Base-by-base conservation (phyloP, 2,329 filamentous ascomycete species). In the Paraphaeosphaeria minitans region DNA sequence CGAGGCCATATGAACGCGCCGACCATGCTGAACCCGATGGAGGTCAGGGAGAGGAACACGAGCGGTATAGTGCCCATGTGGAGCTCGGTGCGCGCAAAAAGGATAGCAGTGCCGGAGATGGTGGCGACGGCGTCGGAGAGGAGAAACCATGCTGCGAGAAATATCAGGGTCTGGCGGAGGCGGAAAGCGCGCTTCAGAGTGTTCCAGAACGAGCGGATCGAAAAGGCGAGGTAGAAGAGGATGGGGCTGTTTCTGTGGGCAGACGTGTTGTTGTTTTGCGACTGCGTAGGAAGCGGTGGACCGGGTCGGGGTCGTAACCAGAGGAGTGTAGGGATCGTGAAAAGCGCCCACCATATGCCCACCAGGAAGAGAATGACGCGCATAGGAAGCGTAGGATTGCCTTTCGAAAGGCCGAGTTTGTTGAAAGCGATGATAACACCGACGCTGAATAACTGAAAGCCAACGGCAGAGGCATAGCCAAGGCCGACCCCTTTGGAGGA, bases 121-220 rank as follows among this genome's bases (percentile, higher is more conserved):
- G 94, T 97, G 2, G 94, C 94, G 60, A 97, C 91, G 24, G 92
- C 92, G 70, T 98, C 94, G 2, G 92, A 96, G 2, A 97, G 84
- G 14, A 97, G 83, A 71, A 98, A 97, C 94, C 94, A 98, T 6
- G 90, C 90, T 3, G 84, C 83, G 10, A 97, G 83, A 72, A 93
- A 94, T 4, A 92, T 78, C 48, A 89, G 79, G n/a, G 91, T 88
- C 67, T 94, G 90, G 4, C 85, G 77, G 2, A 93, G 82, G 14
- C 85, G 84, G 16, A 87, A 79, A 1, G 93, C 93, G 39, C 90
- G 83, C 66, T 86, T 84, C 2, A 93, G 79, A 0, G 93, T 97
- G 56, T 86, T 86, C 73, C 89, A 95, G 4, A 97, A 84, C 1
- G 91, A 92, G 46, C 85, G 86, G 89, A 94, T 96, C 0, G 94